Evolutionary conservation across 805 yeast genomes (phyloP).

Genomic region (Schizosaccharomyces octosporus): DNA sequence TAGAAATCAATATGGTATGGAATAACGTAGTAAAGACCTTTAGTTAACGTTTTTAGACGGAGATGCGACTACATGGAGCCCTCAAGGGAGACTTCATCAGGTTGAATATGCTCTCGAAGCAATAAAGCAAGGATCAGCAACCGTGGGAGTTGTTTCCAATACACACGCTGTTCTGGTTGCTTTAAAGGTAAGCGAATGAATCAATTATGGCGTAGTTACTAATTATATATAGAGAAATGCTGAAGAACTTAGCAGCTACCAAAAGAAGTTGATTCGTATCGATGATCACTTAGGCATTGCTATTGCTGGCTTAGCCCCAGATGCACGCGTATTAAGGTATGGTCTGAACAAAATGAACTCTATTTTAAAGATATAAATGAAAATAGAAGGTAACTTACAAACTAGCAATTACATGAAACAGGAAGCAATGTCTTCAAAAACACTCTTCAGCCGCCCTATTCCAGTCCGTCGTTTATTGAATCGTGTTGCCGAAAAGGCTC

Average conservation of each 20-base stretch:
- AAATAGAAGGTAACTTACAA: background rate
- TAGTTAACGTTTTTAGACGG: background rate
- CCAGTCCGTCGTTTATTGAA: conserved; percentile 62
- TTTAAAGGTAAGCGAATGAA: conserved; percentile 78
- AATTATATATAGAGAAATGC: conserved; percentile 39
- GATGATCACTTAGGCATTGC: conserved; percentile 91
- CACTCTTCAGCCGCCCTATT: conserved; percentile 68
- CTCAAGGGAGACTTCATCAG: conserved; percentile 78
- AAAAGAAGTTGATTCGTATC: conserved; percentile 71
- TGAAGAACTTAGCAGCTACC: conserved; percentile 91
- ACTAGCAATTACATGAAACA: conserved; percentile 60
- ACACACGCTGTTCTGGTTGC: conserved; percentile 82
- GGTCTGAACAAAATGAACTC: background rate
- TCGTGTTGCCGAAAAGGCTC: conserved; percentile 87
- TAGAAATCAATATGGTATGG: conserved; percentile 1
- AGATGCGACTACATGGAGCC: conserved; percentile 91
- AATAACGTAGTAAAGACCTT: background rate
- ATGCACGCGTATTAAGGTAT: conserved; percentile 54
- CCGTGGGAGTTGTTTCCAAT: conserved; percentile 75
- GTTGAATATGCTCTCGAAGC: conserved; percentile 80
- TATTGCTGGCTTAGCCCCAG: conserved; percentile 93
- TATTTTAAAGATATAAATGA: background rate
- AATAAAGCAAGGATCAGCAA: conserved; percentile 92
- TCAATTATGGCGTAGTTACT: conserved; percentile 42
- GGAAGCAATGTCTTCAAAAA: conserved; percentile 67